Evolutionary conservation across 2,329 filamentous ascomycete species (phyloP), one percentile per base, ranked within the genome.

Genomic region (Fusarium goolgardi): DNA sequence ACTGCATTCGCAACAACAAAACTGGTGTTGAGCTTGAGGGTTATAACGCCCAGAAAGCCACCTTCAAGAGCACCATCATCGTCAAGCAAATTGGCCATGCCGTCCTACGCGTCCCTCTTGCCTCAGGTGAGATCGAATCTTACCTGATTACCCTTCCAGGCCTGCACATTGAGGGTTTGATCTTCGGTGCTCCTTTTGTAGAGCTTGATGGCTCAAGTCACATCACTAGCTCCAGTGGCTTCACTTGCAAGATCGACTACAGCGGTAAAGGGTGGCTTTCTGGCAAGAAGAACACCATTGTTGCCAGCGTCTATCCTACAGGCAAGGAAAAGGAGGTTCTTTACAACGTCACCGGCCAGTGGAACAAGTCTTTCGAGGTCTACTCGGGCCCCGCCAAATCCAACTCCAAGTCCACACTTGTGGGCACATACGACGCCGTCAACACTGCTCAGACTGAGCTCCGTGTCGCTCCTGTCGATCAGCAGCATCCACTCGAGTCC

Each of bases 1-100:
- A 98, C 82, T 91, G 89, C 77, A 97, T 98, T 78, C 90, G 88
- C 80, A 98, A 99, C 80, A 83, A 91, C 67, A 88, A 93, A 75
- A 88, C 96, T 65, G 93, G 94, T 61, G 88, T 98, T 50, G 84
- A 85, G 75, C 81, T 91, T n/a, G 84, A 91, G 82, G 95, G 95
- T 54, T 97, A 97, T 82, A 97, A 98, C 75, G 95, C 92, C 18
- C 96, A 98, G 77, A 98, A 97, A 79, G 94, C 95, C 6, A 96
- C 93, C 18, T 97, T 99, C 80, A 92, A 91, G 66, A 90, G 91
- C 72, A 97, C 95, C 44, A 97, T 98, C 79, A 91, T 95, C 75
- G 91, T 99, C 76, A 97, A 96, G 85, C 93, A 97, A 81, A 91
- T 96, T 72, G 95, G 95, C 35, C 94, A 97, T 76, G 94, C 94